Base-by-base conservation (phyloP, 768 basidiomycete species). In the Suillus variegatus region DNA sequence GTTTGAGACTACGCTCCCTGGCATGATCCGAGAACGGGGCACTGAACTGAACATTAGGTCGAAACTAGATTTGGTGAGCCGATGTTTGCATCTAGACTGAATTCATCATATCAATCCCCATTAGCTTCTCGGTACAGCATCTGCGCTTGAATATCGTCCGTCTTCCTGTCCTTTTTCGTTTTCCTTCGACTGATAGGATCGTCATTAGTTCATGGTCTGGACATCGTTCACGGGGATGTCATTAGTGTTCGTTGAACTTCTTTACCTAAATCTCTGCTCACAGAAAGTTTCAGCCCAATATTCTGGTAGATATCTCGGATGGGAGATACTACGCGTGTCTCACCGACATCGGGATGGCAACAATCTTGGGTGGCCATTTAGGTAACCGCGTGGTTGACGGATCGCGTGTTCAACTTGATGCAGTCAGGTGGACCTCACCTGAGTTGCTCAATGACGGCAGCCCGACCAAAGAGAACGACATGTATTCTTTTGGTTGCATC, bases 311-410 rank as follows among this genome's bases (percentile, higher is more conserved):
- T 63, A 36, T 12, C 4, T 9, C 2, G 5, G 35, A 4, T 12
- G 77, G 78, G 65, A 67, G 77, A 36, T 73, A 76, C 22, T 74
- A 75, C 38, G 80, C 77, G 2, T 74, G 75, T 8, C 68, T 84
- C 16, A 77, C 76, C 62, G 82, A 82, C 58, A 81, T 82, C 65
- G 82, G 82, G 2, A 68, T 82, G 9, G 81, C 80, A 22, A 79
- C 67, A 36, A 73, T 82, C 52, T 68, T 77, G 13, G 70, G 71
- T 22, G 77, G 80, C 61, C 71, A 75, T 25, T 28, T 25, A 51
- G 2, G 3, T n/a, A n/a, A 57, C 13, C 3, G n/a, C 18, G 32
- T 13, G 1, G 38, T 38, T 0, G 6, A 56, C 3, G 36, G 6
- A n/a, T 38, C 36, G 0, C 1, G 2, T 8, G n/a, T n/a, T 57